phyloP scores from a whole-genome alignment of 495 filamentous ascomycete species.

The Wilcoxina mikolae region DNA sequence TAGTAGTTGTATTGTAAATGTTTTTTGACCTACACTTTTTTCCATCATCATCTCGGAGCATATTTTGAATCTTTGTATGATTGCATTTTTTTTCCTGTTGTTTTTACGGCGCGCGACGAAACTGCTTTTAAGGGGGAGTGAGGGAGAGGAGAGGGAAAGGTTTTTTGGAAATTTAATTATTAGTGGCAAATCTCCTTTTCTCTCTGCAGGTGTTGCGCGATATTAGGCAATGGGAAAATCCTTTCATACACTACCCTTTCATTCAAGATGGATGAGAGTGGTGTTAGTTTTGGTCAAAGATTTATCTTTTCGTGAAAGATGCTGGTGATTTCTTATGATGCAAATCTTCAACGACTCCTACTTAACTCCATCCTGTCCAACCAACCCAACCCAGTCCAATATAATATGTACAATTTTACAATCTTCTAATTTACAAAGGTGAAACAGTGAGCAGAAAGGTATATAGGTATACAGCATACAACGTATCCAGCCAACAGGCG shows the following conservation, averaged over 20 bases:
- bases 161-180: not conserved
- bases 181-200: not conserved
- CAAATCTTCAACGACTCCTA: too few relatives aligned
- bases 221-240: too few relatives aligned
- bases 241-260: too few relatives aligned
- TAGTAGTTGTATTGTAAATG: not conserved
- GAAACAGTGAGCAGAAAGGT: not conserved
- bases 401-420: not conserved
- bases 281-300: not conserved
- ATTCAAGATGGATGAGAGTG: too few relatives aligned
- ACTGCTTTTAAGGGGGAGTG: not conserved
- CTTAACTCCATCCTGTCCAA: too few relatives aligned
- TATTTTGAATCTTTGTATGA: not conserved
- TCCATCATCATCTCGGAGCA: not conserved
- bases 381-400: not conserved
- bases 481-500: not conserved
- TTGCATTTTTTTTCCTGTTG: not conserved
- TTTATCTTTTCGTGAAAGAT: too few relatives aligned
- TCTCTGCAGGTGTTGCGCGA: not conserved
- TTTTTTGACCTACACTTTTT: not conserved
- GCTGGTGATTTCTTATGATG: too few relatives aligned
- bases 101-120: not conserved
- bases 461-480: not conserved
- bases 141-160: too few relatives aligned
- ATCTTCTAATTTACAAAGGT: not conserved